Evolutionary conservation across 768 basidiomycete species (phyloP), one percentile per base, ranked within the genome.

Genomic region (Boletus rubescentipes): DNA sequence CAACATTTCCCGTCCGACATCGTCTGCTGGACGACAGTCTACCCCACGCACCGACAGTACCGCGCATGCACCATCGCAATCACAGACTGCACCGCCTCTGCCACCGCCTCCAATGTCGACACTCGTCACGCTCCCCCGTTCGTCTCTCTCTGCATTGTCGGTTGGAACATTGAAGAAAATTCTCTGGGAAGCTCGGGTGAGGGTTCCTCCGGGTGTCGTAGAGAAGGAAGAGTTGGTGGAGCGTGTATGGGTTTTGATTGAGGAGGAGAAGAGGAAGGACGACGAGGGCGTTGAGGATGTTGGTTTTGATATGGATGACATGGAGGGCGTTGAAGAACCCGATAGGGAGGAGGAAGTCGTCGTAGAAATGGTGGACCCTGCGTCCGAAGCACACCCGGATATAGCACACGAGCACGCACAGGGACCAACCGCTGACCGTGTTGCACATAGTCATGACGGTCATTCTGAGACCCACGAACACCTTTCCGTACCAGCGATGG

Each of bases 151-250:
- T 2, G 69, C 77, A 4, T 75, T 96, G 14, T 82, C 87, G 8
- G 82, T 95, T 49, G 74, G 82, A 21, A 72, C 78, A n/a, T 75
- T 97, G 43, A 97, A 97, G 67, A 77, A 78, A 2, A 79, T 96
- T 18, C 70, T 97, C 20, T 91, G 84, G 64, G 83, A 84, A 49
- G 91, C 94, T 59, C 92, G 89, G 51, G 89, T 90, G 29, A 76
- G 85, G 63, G 66, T 79, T 49, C 70, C 68, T 18, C 61, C 61
- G 1, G 61, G 61, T 36, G 73, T 94, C 2, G 73, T 96, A n/a
- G 94, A 97, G 75, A 97, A 97, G 75, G 73, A 77, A 21, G 91
- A 93, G 46, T 69, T 93, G n/a, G 89, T 93, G 14, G 76, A 69
- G 39, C 89, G 87, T 63, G 91, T 91, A 23, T 60, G 73, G 51